Conservation (phyloP, 31 red algal genomes). For the Odonthalia washingtoniensis region DNA sequence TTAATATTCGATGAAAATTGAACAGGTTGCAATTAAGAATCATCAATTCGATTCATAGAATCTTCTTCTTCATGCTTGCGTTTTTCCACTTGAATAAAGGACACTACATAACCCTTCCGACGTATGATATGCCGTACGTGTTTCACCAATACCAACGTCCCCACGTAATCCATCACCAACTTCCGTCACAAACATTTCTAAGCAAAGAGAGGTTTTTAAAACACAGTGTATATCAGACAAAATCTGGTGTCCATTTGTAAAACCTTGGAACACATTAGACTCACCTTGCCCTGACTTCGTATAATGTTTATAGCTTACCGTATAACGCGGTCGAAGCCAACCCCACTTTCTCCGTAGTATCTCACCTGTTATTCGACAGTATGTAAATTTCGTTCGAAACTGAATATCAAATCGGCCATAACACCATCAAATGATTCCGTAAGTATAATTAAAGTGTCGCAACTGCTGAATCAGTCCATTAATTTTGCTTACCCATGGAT, state of each 20-base stretch:
- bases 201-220: background rate
- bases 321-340: background rate
- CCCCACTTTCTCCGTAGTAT: background rate
- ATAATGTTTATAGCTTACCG: background rate
- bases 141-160: background rate
- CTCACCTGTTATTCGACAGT: background rate
- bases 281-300: background rate
- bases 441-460: background rate
- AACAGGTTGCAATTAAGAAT: background rate
- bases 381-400: background rate
- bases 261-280: background rate
- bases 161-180: background rate
- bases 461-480: background rate
- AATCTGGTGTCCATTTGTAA: background rate
- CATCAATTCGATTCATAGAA: background rate
- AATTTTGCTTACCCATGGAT: too few species aligned
- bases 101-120: background rate
- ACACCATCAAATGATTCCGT: background rate
- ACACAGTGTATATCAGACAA: background rate
- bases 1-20: background rate
- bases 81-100: background rate
- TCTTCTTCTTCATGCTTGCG: background rate
- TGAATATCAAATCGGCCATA: background rate
- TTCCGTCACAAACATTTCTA: background rate
- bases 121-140: too few species aligned